Base-by-base conservation (phyloP, 1,139 yeast genomes). In the Blastobotrys arbuscula region DNA sequence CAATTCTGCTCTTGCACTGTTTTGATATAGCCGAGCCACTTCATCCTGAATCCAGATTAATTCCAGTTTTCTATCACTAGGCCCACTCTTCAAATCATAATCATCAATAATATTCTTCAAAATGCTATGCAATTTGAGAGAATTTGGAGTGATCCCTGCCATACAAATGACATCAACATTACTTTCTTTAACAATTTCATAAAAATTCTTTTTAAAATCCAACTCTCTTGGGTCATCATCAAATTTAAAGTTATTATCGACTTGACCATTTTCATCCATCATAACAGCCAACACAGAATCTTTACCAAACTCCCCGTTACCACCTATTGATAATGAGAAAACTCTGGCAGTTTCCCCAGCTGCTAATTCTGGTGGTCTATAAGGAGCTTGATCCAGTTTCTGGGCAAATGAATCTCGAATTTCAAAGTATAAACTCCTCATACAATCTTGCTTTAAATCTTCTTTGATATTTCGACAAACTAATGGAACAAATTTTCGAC, bases 311-410 rank as follows among this genome's bases (percentile, higher is more conserved):
- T 82, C 84, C 62, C 95, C 96, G 66, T 82, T 83, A 58, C 98
- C 98, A 56, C 86, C 82, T 28, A 28, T 28, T 0, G 96, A 79
- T 39, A 92, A 63, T 0, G 96, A 81, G 53, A 94, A 72, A 0
- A 89, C 92, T 54, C 86, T 81, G 23, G 98, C 95, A 49, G 82
- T 76, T 6, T 95, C 84, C 39, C 97, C 96, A 53, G 78, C 75
- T 45, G 80, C 86, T 56, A 76, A 84, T 2, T 86, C 84, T 47
- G 77, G 76, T 9, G 97, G 96, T 56, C 85, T 81, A 67, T 74
- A 90, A 21, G 98, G 97, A 2, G 97, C 96, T 70, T 90, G 97
- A 64, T 92, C 94, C 42, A 92, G 74, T 60, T 81, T 84, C 23
- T 77, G 74, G 62, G 81, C 71, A 61, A 92, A 84, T 35, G 77